Percentiles rank a stretch among this genome's conserved stretches.
These are phyloP conservation scores for Lunularia cruciata DNA, from an alignment of 225 moss, liverwort and hornwort genomes.

Conservation along the genomic window DNA sequence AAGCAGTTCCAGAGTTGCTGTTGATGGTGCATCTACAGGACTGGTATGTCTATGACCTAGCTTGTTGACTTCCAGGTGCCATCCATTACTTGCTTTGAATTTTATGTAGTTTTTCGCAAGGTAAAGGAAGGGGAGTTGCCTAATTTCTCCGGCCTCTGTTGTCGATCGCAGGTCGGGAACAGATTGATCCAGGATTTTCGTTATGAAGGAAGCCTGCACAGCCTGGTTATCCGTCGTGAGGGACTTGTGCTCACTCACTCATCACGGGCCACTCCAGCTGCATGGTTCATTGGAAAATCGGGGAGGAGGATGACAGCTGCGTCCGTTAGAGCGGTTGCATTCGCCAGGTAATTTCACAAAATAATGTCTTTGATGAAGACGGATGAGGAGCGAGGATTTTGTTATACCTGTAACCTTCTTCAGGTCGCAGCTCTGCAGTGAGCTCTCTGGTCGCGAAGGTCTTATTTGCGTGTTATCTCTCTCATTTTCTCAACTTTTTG, in stretches of 20 bases:
- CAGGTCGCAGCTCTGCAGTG: too few relatives aligned
- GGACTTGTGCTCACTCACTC: neutral
- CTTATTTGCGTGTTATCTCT: too few relatives aligned
- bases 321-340: neutral
- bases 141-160: neutral
- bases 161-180: neutral
- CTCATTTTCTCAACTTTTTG: too few relatives aligned
- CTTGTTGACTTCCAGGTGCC: neutral
- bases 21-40: neutral
- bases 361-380: too few relatives aligned
- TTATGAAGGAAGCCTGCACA: neutral
- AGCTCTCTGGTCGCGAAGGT: too few relatives aligned
- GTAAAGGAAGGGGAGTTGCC: too few relatives aligned
- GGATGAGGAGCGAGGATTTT: too few relatives aligned
- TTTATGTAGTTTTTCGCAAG: too few relatives aligned
- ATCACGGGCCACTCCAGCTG: neutral
- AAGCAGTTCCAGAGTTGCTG: neutral
- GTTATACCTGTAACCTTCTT: too few relatives aligned
- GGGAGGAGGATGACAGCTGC: neutral
- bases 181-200: neutral
- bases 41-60: neutral
- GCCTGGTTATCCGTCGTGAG: neutral
- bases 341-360: constrained; percentile 2
- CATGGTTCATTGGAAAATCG: neutral
- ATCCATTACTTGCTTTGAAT: too few relatives aligned